phyloP scores from a whole-genome alignment of 1,284 basidiomycete species.

The Ustilago bromivora region DNA sequence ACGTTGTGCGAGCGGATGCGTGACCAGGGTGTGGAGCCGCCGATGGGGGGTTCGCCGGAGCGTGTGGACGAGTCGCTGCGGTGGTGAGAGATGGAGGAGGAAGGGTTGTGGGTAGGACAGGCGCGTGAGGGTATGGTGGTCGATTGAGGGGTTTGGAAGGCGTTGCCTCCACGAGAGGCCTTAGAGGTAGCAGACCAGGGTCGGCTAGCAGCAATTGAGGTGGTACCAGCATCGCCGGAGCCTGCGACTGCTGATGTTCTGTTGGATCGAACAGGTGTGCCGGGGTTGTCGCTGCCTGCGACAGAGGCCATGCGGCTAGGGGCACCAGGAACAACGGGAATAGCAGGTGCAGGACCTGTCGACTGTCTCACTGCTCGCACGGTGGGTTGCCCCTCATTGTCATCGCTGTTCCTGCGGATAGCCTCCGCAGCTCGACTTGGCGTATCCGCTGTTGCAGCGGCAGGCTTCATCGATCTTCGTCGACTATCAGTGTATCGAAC shows the following conservation, averaged over 20 bases:
- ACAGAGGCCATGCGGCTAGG: not conserved
- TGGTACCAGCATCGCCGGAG: conserved; percentile 1
- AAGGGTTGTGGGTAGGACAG: conserved; percentile 18
- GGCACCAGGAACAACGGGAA: conserved; percentile 30
- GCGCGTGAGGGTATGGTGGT: conserved; percentile 24
- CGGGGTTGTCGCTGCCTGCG: conserved; percentile 8
- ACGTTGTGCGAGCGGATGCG: conserved; percentile 31
- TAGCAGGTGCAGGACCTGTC: conserved; percentile 19
- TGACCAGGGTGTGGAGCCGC: conserved; percentile 31
- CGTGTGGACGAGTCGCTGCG: conserved; percentile 31
- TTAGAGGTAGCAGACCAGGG: conserved; percentile 28
- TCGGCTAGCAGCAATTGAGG: not conserved
- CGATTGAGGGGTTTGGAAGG: conserved; percentile 34
- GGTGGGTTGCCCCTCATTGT: conserved; percentile 15
- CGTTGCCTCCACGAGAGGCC: conserved; percentile 18
- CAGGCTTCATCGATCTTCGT: conserved; percentile 20
- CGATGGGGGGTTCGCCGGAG: conserved; percentile 15
- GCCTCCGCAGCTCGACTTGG: conserved; percentile 2
- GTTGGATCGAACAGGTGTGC: conserved; percentile 20
- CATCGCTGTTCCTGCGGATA: conserved; percentile 15
- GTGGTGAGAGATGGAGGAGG: conserved; percentile 29
- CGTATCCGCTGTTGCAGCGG: conserved; percentile 2
- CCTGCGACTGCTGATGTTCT: not conserved
- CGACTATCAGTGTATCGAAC: conserved; percentile 32
- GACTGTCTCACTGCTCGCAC: conserved; percentile 33